Conservation (phyloP, 768 basidiomycete genomes). For the Cyathus striatus region DNA sequence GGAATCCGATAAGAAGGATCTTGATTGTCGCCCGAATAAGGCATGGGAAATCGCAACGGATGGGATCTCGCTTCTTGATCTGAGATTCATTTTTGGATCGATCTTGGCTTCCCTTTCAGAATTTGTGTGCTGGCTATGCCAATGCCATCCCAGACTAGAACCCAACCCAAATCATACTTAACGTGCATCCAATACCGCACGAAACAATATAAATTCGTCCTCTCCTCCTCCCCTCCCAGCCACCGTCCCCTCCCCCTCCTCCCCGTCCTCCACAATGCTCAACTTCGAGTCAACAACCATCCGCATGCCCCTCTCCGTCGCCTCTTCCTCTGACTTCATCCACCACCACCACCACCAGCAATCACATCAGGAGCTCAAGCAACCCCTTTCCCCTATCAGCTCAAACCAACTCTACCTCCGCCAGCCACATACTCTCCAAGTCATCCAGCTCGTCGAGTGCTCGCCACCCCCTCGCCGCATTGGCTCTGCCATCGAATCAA, state of each 20-base stretch:
- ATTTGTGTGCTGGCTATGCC: not conserved
- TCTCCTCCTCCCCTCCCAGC: constrained; percentile 3
- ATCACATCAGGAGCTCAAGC: constrained; percentile 21
- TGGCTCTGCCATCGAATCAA: constrained; percentile 29
- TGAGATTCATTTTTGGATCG: constrained; percentile 1
- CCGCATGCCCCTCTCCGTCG: constrained; percentile 12
- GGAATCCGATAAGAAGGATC: constrained; percentile 21
- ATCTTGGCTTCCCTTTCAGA: not conserved
- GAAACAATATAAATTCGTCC: no score
- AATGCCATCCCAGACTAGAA: no score
- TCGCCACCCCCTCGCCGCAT: constrained; percentile 47
- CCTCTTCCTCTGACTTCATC: constrained; percentile 11
- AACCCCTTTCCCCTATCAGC: no score
- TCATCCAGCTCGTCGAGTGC: constrained; percentile 73
- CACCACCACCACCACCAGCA: constrained; percentile 21
- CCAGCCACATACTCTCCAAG: constrained; percentile 49
- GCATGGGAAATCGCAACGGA: constrained; percentile 20
- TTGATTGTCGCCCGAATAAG: constrained; percentile 20
- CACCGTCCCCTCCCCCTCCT: constrained; percentile 7
- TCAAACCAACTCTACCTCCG: constrained; percentile 39
- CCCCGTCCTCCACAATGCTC: constrained; percentile 10
- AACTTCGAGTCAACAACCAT: constrained; percentile 12
- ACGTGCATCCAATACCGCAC: no score
- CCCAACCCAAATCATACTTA: no score
- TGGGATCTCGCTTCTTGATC: constrained; percentile 15